Conservation (phyloP, 2,329 filamentous ascomycete genomes). For the Fusarium sp. region DNA sequence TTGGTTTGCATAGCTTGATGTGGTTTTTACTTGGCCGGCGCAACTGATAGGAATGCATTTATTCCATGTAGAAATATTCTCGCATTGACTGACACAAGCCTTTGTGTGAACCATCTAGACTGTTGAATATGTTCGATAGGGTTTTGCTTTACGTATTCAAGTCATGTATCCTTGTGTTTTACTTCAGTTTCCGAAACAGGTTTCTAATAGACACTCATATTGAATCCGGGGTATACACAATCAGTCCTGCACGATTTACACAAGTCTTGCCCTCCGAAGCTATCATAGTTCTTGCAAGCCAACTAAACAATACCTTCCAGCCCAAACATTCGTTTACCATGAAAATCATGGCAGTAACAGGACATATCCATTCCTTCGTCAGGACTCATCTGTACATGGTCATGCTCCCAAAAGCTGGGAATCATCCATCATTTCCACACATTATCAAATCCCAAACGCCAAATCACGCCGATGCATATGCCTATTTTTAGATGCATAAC, state of each 20-base stretch:
- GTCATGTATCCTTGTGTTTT: neutral
- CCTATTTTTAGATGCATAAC: slow-evolving; percentile 23
- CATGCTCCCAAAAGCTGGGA: slow-evolving; percentile 14
- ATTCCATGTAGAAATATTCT: slow-evolving; percentile 35
- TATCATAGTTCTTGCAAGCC: slow-evolving; percentile 1
- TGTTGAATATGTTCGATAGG: slow-evolving; percentile 27
- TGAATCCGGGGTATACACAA: slow-evolving; percentile 29
- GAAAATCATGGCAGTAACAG: slow-evolving; percentile 25
- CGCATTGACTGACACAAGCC: slow-evolving; percentile 17
- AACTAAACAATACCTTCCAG: slow-evolving; percentile 19
- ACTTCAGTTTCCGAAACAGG: neutral
- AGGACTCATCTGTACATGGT: slow-evolving; percentile 29
- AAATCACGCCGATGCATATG: slow-evolving; percentile 27
- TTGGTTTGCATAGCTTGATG: slow-evolving; percentile 40
- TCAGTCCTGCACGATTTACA: slow-evolving; percentile 17
- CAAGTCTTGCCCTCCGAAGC: slow-evolving; percentile 3
- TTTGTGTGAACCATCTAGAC: slow-evolving; percentile 30
- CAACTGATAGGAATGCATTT: slow-evolving; percentile 34
- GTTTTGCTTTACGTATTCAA: neutral
- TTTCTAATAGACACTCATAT: neutral
- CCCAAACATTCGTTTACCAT: slow-evolving; percentile 22
- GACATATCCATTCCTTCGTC: slow-evolving; percentile 12
- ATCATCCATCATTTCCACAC: slow-evolving; percentile 9
- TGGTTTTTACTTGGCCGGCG: slow-evolving; percentile 35
- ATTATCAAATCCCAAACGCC: slow-evolving; percentile 19